phyloP scores from a whole-genome alignment of 345 rosid species.

The Geranium rotundifolium region DNA sequence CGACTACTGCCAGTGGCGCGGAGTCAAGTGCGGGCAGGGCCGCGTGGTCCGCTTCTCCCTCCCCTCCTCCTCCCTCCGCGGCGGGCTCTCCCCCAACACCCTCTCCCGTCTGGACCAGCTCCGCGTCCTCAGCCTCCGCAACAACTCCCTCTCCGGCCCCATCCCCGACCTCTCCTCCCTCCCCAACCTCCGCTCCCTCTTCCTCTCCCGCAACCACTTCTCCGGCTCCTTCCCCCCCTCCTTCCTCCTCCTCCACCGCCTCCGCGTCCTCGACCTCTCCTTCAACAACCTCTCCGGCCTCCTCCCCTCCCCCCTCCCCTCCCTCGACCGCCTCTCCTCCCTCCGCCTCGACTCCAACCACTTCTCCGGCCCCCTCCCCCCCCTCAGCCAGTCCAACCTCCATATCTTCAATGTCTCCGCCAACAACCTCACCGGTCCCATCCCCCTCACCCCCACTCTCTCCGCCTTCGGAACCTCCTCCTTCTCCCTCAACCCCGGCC shows the following conservation, averaged over 20 bases:
- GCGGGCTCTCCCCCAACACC: slow-evolving; percentile 43
- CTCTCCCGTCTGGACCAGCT: slow-evolving; percentile 87
- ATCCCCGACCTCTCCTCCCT: slow-evolving; percentile 78
- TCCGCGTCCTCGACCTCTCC: slow-evolving; percentile 48
- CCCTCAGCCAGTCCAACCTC: slow-evolving; percentile 58
- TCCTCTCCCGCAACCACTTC: slow-evolving; percentile 45
- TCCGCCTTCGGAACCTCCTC: slow-evolving; percentile 49
- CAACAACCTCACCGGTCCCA: slow-evolving; percentile 58
- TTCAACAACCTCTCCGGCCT: slow-evolving; percentile 42
- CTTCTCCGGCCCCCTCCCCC: slow-evolving; percentile 58
- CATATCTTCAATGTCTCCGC: slow-evolving; percentile 51
- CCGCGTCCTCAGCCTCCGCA: slow-evolving; percentile 60
- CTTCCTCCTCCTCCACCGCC: slow-evolving; percentile 46
- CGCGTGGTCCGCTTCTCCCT: slow-evolving; percentile 65
- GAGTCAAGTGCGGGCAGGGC: slow-evolving; percentile 72
- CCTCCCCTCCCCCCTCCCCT: slow-evolving; percentile 40
- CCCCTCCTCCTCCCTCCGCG: slow-evolving; percentile 49
- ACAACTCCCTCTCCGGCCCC: slow-evolving; percentile 79
- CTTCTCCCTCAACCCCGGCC: slow-evolving; percentile 48
- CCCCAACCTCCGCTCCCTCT: slow-evolving; percentile 55
- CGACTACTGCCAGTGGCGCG: slow-evolving; percentile 95
- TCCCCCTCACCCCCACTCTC: slow-evolving; percentile 59
- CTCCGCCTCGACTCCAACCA: slow-evolving; percentile 55
- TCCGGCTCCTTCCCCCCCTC: slow-evolving; percentile 69
- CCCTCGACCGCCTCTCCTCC: slow-evolving; percentile 41